Conservation (phyloP, 2,329 filamentous ascomycete genomes). For the Fusarium succisae region DNA sequence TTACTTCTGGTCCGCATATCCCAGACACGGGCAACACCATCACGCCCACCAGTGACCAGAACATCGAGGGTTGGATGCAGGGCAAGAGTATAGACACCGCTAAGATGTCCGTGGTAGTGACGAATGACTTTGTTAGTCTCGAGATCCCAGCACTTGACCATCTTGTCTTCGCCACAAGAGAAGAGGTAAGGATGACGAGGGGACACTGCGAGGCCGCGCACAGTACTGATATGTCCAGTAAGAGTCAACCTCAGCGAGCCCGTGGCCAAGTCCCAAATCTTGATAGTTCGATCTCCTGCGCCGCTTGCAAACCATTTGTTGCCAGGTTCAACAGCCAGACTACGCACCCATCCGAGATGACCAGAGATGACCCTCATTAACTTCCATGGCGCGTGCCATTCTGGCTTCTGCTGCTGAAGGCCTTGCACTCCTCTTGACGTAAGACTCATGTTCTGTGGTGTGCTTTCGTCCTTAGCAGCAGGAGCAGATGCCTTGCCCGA, state of each 20-base stretch:
- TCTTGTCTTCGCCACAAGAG: conserved; percentile 98
- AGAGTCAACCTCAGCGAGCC: conserved; percentile 86
- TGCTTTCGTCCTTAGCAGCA: conserved; percentile 21
- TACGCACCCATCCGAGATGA: conserved; percentile 93
- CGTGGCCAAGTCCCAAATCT: conserved; percentile 96
- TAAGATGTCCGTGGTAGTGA: conserved; percentile 96
- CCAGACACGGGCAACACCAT: conserved; percentile 95
- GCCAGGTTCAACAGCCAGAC: conserved; percentile 89
- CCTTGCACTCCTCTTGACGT: conserved; percentile 43
- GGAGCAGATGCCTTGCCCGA: conserved; percentile 49
- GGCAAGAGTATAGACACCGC: conserved; percentile 91
- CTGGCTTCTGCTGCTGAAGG: conserved; percentile 70
- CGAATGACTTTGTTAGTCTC: conserved; percentile 99
- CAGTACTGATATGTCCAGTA: conserved; percentile 93
- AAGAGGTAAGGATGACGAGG: conserved; percentile 96
- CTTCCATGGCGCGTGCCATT: conserved; percentile 99
- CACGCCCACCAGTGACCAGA: conserved; percentile 91
- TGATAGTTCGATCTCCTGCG: conserved; percentile 95
- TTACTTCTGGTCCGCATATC: conserved; percentile 98
- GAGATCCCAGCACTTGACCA: conserved; percentile 99
- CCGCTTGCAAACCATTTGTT: conserved; percentile 99
- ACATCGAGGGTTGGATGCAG: conserved; percentile 97
- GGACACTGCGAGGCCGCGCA: conserved; percentile 90
- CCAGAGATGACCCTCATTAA: conserved; percentile 97
- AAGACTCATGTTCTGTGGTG: conserved; percentile 46